A percentile compares a stretch with the other conserved stretches of the same genome.
phyloP scores from a whole-genome alignment of 768 basidiomycete species.

The Strobilomyces dryophilus region DNA sequence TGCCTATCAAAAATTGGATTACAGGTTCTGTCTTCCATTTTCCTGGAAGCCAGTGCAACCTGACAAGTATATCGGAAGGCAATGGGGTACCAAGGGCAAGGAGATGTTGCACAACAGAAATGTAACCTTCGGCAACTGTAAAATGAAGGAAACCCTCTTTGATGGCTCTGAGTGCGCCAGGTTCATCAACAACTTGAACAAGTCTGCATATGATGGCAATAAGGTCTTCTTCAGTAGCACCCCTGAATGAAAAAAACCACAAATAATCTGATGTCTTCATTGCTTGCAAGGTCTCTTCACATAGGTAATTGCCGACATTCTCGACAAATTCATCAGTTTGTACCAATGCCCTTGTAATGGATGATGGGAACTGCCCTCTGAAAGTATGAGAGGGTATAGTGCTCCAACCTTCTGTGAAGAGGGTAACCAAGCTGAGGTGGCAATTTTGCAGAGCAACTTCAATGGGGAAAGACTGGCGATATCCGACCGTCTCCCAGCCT shows the following conservation, averaged over 20 bases:
- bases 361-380: neutral
- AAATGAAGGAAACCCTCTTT: neutral
- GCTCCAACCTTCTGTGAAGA: neutral
- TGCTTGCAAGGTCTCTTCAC: neutral
- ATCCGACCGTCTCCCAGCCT: neutral
- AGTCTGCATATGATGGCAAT: neutral
- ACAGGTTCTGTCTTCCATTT: neutral
- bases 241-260: neutral
- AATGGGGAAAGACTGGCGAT: neutral
- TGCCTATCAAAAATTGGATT: neutral
- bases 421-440: neutral
- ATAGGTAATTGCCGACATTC: neutral
- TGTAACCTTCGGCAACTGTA: neutral
- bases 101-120: neutral
- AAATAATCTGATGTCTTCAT: neutral
- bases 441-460: neutral
- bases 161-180: neutral
- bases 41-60: neutral
- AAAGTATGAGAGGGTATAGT: conserved; percentile 1
- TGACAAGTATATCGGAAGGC: neutral
- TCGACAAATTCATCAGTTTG: neutral
- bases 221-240: neutral
- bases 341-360: neutral
- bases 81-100: neutral
- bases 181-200: neutral